Evolutionary conservation across 306 rosid genomes (phyloP).

Genomic region (Amphicarpaea edgeworthii): DNA sequence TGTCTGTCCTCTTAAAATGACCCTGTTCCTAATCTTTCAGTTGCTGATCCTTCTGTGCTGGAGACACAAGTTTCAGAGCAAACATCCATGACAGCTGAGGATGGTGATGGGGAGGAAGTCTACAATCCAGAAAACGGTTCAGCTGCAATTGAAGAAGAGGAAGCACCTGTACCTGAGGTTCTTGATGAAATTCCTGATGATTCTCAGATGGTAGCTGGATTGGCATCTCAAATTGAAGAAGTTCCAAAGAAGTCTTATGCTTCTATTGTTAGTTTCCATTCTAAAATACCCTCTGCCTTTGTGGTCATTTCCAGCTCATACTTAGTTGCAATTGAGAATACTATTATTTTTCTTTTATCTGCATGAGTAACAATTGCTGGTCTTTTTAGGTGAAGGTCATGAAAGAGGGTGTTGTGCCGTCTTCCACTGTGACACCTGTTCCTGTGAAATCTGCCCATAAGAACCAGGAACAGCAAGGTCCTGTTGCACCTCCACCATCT

Average conservation of each 20-base stretch:
- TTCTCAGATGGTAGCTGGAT: slow-evolving; percentile 55
- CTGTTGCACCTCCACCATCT: slow-evolving; percentile 55
- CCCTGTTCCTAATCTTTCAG: slow-evolving; percentile 15
- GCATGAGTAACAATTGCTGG: neutral
- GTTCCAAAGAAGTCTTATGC: slow-evolving; percentile 86
- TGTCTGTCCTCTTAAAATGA: slow-evolving; percentile 7
- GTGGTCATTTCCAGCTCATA: slow-evolving; percentile 1
- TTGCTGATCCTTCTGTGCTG: slow-evolving; percentile 53
- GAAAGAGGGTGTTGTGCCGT: slow-evolving; percentile 56
- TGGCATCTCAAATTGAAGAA: slow-evolving; percentile 63
- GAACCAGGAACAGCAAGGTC: slow-evolving; percentile 57
- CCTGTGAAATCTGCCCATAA: slow-evolving; percentile 53
- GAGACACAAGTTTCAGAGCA: slow-evolving; percentile 55
- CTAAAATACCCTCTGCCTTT: slow-evolving; percentile 14
- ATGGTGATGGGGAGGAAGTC: slow-evolving; percentile 53
- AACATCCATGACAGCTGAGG: slow-evolving; percentile 45
- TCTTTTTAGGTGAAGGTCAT: slow-evolving; percentile 62
- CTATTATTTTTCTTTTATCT: slow-evolving; percentile 2
- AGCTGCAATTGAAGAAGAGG: slow-evolving; percentile 59
- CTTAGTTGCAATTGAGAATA: slow-evolving; percentile 5
- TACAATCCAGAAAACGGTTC: slow-evolving; percentile 55
- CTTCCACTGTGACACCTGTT: slow-evolving; percentile 49
- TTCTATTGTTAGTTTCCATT: slow-evolving; percentile 68
- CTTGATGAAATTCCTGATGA: slow-evolving; percentile 71
- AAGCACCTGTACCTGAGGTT: slow-evolving; percentile 61